Evolutionary conservation across 495 filamentous ascomycete species (phyloP).

Genomic region (Astrocystis sublimbata): DNA sequence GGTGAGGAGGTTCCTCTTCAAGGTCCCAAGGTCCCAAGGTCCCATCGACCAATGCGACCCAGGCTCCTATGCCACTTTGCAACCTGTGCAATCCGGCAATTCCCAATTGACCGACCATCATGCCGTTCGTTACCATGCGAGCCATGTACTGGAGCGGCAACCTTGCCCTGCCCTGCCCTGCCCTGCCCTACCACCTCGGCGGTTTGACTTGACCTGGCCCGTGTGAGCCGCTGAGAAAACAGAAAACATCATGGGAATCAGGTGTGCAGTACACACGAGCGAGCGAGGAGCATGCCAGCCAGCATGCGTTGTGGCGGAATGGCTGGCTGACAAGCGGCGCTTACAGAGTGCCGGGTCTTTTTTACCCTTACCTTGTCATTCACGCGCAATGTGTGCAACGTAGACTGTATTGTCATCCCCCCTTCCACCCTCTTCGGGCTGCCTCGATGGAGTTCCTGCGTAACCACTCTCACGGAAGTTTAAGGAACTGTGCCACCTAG

Average conservation of each 20-base stretch:
- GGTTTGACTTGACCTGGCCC: conserved; percentile 1
- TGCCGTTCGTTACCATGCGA: conserved; percentile 1
- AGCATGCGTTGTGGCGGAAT: conserved; percentile 2
- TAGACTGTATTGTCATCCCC: conserved; percentile 10
- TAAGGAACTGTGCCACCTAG: conserved; percentile 9
- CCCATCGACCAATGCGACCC: conserved; percentile 13
- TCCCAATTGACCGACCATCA: conserved; percentile 8
- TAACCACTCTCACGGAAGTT: conserved; percentile 19
- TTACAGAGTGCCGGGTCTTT: neutral
- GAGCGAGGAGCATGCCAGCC: neutral
- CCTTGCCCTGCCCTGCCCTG: conserved; percentile 4
- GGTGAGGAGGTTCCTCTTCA: conserved; percentile 14
- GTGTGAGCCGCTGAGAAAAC: conserved; percentile 9
- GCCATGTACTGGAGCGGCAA: conserved; percentile 9
- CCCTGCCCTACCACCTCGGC: neutral
- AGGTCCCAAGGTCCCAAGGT: no score
- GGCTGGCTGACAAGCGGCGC: conserved; percentile 4
- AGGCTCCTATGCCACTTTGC: conserved; percentile 4
- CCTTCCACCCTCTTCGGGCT: conserved; percentile 9
- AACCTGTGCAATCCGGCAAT: conserved; percentile 13
- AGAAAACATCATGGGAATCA: conserved; percentile 9
- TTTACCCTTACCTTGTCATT: conserved; percentile 8
- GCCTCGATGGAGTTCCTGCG: conserved; percentile 16
- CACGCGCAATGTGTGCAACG: conserved; percentile 18
- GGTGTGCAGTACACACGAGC: conserved; percentile 4